phyloP scores from a whole-genome alignment of 1,284 basidiomycete genomes.

The Somion occarium region DNA sequence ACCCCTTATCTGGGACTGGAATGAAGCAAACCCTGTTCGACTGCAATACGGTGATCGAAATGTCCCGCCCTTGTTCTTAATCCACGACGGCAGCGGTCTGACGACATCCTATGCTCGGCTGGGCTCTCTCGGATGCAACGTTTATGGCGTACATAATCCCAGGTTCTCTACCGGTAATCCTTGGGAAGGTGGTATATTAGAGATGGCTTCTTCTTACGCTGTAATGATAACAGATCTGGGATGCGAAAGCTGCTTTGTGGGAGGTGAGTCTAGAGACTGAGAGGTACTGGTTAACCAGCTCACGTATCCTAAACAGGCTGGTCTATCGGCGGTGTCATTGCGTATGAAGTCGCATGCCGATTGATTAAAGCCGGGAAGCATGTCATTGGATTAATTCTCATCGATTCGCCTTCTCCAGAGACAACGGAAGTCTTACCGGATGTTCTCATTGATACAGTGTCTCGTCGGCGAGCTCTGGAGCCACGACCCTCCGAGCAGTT shows the following conservation, averaged over 20 bases:
- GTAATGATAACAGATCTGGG: slow-evolving; percentile 29
- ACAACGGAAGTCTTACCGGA: slow-evolving; percentile 45
- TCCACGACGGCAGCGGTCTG: slow-evolving; percentile 71
- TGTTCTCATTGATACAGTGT: slow-evolving; percentile 36
- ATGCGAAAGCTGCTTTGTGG: slow-evolving; percentile 39
- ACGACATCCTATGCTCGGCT: slow-evolving; percentile 48
- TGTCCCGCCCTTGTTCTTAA: slow-evolving; percentile 47
- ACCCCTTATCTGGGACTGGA: not conserved
- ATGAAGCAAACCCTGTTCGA: slow-evolving; percentile 18
- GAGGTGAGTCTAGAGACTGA: slow-evolving; percentile 45
- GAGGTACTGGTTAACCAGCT: too few relatives aligned
- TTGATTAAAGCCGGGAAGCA: slow-evolving; percentile 37
- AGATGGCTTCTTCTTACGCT: slow-evolving; percentile 53
- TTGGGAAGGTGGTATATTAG: slow-evolving; percentile 41
- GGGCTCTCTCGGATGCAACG: slow-evolving; percentile 38
- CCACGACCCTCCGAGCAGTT: slow-evolving; percentile 7
- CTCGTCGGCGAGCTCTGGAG: slow-evolving; percentile 1
- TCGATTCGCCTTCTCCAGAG: slow-evolving; percentile 60
- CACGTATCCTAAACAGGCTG: too few relatives aligned
- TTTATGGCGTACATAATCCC: slow-evolving; percentile 62
- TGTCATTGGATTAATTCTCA: slow-evolving; percentile 56
- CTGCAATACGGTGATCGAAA: slow-evolving; percentile 33
- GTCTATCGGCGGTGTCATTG: slow-evolving; percentile 73
- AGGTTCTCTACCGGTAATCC: slow-evolving; percentile 36
- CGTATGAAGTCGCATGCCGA: slow-evolving; percentile 57